Base-by-base conservation (phyloP, 2,329 filamentous ascomycete genomes). In the Neopestalotiopsis sp. region DNA sequence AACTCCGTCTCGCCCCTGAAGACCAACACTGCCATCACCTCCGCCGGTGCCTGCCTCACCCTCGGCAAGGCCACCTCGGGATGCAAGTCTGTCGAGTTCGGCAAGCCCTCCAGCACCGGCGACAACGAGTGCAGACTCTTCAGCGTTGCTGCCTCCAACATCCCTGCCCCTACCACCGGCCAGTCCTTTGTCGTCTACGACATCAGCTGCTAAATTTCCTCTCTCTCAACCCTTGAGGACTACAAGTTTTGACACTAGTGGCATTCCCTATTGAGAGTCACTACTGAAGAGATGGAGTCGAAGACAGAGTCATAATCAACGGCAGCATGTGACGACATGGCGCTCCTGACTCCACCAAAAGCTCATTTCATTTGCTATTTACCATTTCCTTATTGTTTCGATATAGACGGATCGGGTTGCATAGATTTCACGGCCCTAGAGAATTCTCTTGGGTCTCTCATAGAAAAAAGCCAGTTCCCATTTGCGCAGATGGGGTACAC, bases 1-100 rank as follows among this genome's bases (percentile, higher is more conserved):
- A 64, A n/a, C 42, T 45, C 66, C n/a, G n/a, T 40, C 24, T 38
- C 38, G 14, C 66, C 66, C 20, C n/a, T 68, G 7, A 63, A 68
- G 60, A 57, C 60, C 24, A 52, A 68, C 45, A 40, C 60, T 17
- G 30, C 66, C 13, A 64, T 68, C 24, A 42, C 66, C n/a, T 56
- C 66, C 10, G 59, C 66, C 60, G 42, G 52, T 9, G 66, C 66
- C 32, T 68, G 66, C 60, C 60, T 68, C 17, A 59, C 66, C 24
- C 66, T 68, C 34, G 40, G 66, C 30, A 38, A 68, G 49, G n/a
- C 59, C 42, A 68, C 66, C 28, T 12, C 45, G 6, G 66, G 42
- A n/a, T 63, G 58, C 59, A 6, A 20, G 17, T 38, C 66, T 4
- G 59, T 64, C 45, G 58, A 68, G 60, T 68, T 68, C 30, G 60